Base-by-base conservation (phyloP, 768 basidiomycete genomes). In the Boletus eberwhitei region DNA sequence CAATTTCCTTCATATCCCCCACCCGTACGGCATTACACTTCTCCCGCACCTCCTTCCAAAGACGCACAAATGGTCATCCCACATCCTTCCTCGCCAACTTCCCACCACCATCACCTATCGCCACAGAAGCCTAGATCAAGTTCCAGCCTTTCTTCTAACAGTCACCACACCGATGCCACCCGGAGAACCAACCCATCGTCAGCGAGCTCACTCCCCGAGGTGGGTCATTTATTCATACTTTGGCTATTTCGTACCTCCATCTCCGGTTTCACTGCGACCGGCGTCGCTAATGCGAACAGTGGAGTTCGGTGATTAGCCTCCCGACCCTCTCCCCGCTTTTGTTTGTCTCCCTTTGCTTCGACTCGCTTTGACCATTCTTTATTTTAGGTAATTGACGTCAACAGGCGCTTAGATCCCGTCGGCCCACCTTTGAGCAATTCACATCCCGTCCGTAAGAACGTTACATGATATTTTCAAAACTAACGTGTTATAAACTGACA, bases 361-460 rank as follows among this genome's bases (percentile, higher is more conserved):
- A 22, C 45, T 48, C 46, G 6, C 53, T 21, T 41, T 64, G 14
- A 63, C 60, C 46, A 40, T 5, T 2, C 8, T 8, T 62, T n/a
- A 34, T 41, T 48, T 67, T 68, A 69, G 70, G 70, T 63, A 65
- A 67, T 71, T 56, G 58, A 66, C 52, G 47, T 54, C 67, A 64
- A 2, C 47, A 31, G 50, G 61, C 65, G 63, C 42, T 48, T 56
- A 58, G 59, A 64, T 58, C 46, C 61, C 39, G 50, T 55, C 49
- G 41, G 52, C 43, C 51, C 50, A 16, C 6, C 46, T 11, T n/a
- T n/a, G 38, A 52, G 47, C 34, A 53, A 42, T 56, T 55, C 60
- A 31, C 44, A 54, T 46, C 26, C 61, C 24, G 63, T 68, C 50
- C 61, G 66, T 71, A 59, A 55, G 14, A 48, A 12, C 6, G 26